These are phyloP conservation scores for Urtica urens DNA, from an alignment of 306 rosid genomes.

Conservation along the genomic window DNA sequence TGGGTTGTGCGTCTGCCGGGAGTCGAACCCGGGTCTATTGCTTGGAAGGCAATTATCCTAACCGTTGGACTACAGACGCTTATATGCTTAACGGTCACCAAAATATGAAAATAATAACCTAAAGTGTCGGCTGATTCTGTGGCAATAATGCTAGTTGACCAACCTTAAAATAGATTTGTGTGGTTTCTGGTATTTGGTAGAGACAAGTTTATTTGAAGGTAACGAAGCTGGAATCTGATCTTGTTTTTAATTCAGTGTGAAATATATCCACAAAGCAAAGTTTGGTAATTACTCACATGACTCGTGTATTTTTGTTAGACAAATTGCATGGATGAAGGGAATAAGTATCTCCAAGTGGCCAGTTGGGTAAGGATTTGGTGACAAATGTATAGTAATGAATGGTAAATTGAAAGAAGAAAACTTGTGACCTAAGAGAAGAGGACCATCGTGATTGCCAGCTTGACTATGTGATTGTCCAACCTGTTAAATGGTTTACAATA, in stretches of 20 bases:
- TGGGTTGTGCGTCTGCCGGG: constrained; percentile 21
- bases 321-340: no score
- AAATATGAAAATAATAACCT: rapidly evolving
- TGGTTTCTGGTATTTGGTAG: no score
- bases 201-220: no score
- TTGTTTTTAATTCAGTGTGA: no score
- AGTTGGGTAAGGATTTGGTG: not conserved
- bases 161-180: not conserved
- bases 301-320: no score
- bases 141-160: not conserved
- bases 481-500: not conserved
- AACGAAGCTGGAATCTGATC: no score
- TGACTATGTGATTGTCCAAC: not conserved
- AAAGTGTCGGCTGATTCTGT: constrained; percentile 2
- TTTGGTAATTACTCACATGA: no score
- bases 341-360: no score
- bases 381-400: not conserved
- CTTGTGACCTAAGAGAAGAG: not conserved
- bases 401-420: not conserved
- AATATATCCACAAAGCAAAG: no score
- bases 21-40: constrained; percentile 57
- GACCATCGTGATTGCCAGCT: not conserved
- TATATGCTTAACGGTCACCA: no score
- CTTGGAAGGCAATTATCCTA: constrained; percentile 62
- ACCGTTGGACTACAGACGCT: constrained; percentile 54